Evolutionary conservation across 176 grass and related monocot species (phyloP).

Genomic region (Leersia perrieri): DNA sequence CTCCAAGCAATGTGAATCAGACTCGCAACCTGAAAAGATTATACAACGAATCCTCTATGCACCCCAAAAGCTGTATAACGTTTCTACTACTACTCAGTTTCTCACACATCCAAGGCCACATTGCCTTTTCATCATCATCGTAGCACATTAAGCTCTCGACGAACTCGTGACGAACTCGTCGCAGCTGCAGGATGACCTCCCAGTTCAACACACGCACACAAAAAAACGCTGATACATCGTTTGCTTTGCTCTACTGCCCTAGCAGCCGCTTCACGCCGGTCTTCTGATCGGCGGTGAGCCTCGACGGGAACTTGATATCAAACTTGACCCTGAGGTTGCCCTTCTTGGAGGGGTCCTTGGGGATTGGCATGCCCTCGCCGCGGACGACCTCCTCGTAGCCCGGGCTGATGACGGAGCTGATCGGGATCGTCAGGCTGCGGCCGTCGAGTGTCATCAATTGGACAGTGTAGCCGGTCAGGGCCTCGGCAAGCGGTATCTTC

Average conservation of each 20-base stretch:
- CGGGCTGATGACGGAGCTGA: slow-evolving; percentile 61
- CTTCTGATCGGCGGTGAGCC: slow-evolving; percentile 85
- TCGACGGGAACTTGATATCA: slow-evolving; percentile 75
- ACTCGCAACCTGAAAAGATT: not conserved
- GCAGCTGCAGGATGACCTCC: not conserved
- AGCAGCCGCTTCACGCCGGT: slow-evolving; percentile 77
- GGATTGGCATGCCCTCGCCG: slow-evolving; percentile 79
- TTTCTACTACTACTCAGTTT: not conserved
- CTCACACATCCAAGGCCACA: not conserved
- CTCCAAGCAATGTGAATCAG: not conserved
- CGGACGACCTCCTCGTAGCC: slow-evolving; percentile 78
- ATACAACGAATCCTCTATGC: slow-evolving; percentile 8
- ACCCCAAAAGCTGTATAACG: not conserved
- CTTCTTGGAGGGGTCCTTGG: slow-evolving; percentile 78
- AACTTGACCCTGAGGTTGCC: slow-evolving; percentile 95
- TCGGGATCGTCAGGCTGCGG: slow-evolving; percentile 58
- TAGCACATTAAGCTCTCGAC: not conserved
- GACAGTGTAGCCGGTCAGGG: slow-evolving; percentile 61
- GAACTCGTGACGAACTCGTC: not conserved
- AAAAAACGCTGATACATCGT: not conserved
- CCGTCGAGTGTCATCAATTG: slow-evolving; percentile 76
- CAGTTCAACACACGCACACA: not conserved
- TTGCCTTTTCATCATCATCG: not conserved
- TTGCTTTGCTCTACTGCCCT: slow-evolving; percentile 38
- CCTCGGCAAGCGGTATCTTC: slow-evolving; percentile 67